Percentiles rank a stretch among this genome's conserved stretches.
These are phyloP conservation scores for Babesia bigemina DNA, from an alignment of 169 alveolate genomes.

Conservation along the genomic window DNA sequence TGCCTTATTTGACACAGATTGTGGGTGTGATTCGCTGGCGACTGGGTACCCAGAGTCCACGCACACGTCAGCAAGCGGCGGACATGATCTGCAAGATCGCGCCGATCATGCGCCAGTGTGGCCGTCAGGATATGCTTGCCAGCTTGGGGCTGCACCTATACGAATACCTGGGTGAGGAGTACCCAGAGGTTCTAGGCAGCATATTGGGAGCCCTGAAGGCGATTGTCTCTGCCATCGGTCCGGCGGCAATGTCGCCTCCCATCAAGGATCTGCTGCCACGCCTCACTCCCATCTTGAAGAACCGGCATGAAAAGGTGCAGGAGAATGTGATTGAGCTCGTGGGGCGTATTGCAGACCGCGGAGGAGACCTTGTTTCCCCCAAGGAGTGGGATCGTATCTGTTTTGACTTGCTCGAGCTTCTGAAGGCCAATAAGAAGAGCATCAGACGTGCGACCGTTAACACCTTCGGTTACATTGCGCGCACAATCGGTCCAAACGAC, in stretches of 20 bases:
- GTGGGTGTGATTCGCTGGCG: conserved; percentile 98
- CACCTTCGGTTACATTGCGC: conserved; percentile 99
- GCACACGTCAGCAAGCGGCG: conserved; percentile 98
- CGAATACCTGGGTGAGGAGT: conserved; percentile 99
- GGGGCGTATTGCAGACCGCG: conserved; percentile 99
- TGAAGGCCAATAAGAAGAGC: conserved; percentile 94
- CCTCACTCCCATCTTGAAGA: conserved; percentile 97
- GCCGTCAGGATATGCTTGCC: conserved; percentile 96
- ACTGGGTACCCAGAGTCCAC: conserved; percentile 93
- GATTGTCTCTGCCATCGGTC: conserved; percentile 97
- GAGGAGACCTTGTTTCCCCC: conserved; percentile 99
- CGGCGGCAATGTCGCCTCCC: conserved; percentile 99
- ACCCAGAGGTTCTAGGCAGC: conserved; percentile 99
- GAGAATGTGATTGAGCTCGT: conserved; percentile 95
- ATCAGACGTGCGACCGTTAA: conserved; percentile 98
- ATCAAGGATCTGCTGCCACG: conserved; percentile 99
- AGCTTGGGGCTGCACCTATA: conserved; percentile 95
- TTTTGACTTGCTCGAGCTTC: conserved; percentile 96
- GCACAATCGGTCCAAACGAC: conserved; percentile 99
- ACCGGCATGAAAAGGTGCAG: conserved; percentile 99
- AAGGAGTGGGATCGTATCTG: conserved; percentile 99
- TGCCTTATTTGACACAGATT: conserved; percentile 96
- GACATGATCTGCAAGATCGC: conserved; percentile 97
- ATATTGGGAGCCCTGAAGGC: conserved; percentile 97
- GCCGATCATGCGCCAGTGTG: conserved; percentile 94